Percentiles rank a stretch among this genome's conserved stretches.
Conservation (phyloP, 176 grass and related monocot genomes). For the Zea mays region DNA sequence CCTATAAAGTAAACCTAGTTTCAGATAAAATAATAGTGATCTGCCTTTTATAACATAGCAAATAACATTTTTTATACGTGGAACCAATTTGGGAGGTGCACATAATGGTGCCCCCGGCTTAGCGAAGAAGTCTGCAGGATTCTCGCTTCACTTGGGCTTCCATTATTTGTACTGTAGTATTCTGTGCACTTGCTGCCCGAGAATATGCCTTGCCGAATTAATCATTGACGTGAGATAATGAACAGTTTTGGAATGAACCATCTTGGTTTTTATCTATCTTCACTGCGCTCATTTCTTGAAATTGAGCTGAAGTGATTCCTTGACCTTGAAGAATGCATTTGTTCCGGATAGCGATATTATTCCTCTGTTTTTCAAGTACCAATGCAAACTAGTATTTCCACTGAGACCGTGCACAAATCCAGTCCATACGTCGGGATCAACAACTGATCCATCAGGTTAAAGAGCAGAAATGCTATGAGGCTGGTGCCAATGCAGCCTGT, state of each 20-base stretch:
- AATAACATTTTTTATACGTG: neutral
- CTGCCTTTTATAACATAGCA: neutral
- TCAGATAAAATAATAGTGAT: neutral
- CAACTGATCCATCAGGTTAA: neutral
- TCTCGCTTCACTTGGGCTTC: neutral
- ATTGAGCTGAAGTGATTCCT: neutral
- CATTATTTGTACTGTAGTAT: neutral
- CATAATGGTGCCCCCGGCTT: neutral
- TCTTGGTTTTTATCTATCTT: slow-evolving; percentile 3
- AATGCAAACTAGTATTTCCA: neutral
- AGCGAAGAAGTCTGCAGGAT: neutral
- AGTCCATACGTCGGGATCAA: neutral
- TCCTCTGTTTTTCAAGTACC: neutral
- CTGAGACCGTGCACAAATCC: neutral
- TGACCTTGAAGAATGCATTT: neutral
- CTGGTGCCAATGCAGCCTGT: no score
- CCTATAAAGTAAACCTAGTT: neutral
- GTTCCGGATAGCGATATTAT: neutral
- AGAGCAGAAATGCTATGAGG: neutral
- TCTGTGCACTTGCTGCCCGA: neutral
- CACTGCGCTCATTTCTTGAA: neutral
- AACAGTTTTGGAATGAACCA: neutral
- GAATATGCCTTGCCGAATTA: neutral
- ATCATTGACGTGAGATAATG: neutral
- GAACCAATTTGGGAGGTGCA: neutral